These are phyloP conservation scores for Sesbania bispinosa DNA, from an alignment of 306 rosid species.

Conservation along the genomic window DNA sequence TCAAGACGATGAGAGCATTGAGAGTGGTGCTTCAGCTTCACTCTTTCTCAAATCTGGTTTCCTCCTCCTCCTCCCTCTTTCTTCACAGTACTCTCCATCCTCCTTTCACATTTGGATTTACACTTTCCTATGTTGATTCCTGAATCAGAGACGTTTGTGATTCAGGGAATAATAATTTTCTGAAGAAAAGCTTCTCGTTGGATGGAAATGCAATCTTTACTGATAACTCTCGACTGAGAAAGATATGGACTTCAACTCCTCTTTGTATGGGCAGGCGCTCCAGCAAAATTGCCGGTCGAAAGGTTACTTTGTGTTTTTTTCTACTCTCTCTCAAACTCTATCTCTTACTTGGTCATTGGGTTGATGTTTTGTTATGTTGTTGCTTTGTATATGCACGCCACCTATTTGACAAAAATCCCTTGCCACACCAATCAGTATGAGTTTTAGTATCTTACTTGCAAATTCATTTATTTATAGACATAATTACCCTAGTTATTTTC, in stretches of 20 bases:
- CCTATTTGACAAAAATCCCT: conserved; percentile 45
- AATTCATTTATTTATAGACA: not conserved
- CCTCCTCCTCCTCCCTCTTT: conserved; percentile 34
- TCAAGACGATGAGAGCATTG: conserved; percentile 49
- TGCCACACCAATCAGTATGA: no score
- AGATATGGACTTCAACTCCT: conserved; percentile 57
- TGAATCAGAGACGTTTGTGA: conserved; percentile 14
- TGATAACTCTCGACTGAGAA: conserved; percentile 29
- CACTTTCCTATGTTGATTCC: not conserved
- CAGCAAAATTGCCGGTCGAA: conserved; percentile 89
- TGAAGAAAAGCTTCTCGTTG: conserved; percentile 24
- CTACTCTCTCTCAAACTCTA: no score
- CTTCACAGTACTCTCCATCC: conserved; percentile 30
- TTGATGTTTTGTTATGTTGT: no score
- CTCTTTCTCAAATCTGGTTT: conserved; percentile 34
- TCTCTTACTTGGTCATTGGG: no score
- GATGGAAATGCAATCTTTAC: conserved; percentile 11
- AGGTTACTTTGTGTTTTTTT: conserved; percentile 48
- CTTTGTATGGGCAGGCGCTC: conserved; percentile 94
- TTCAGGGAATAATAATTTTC: conserved; percentile 49
- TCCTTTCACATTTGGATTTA: not conserved
- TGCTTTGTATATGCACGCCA: conserved; percentile 20
- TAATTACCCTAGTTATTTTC: not conserved
- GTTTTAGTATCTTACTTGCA: no score
- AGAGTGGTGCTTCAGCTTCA: conserved; percentile 40